These are phyloP conservation scores for Lactarius sp. DNA, from an alignment of 768 basidiomycete genomes.

Conservation along the genomic window DNA sequence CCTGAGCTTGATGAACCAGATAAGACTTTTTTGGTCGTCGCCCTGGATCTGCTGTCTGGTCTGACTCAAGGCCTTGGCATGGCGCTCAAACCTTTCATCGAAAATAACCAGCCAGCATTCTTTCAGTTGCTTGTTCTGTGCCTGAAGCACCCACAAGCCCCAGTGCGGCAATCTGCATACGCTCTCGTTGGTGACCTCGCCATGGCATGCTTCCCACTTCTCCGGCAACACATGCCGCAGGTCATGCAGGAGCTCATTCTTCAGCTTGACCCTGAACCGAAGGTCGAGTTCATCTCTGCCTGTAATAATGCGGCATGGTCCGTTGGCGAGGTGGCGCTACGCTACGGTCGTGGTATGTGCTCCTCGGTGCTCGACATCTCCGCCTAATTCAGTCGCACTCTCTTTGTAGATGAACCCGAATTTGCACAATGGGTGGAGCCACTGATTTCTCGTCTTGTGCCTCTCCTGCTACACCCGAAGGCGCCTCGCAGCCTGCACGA, in stretches of 20 bases:
- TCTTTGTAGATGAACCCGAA: constrained; percentile 61
- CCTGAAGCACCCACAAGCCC: constrained; percentile 92
- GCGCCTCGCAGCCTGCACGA: constrained; percentile 92
- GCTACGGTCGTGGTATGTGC: constrained; percentile 71
- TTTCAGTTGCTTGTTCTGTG: constrained; percentile 81
- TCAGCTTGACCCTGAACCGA: constrained; percentile 91
- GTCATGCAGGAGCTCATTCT: constrained; percentile 87
- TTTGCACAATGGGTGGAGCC: constrained; percentile 91
- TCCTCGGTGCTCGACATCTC: background rate
- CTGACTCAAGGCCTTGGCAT: constrained; percentile 90
- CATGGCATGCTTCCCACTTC: constrained; percentile 86
- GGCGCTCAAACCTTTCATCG: constrained; percentile 69
- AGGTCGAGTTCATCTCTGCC: constrained; percentile 90
- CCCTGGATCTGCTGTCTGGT: constrained; percentile 94
- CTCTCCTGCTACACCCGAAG: constrained; percentile 88
- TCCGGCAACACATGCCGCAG: constrained; percentile 79
- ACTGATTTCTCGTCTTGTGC: constrained; percentile 82
- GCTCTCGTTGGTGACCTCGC: constrained; percentile 98
- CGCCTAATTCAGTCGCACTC: constrained; percentile 3
- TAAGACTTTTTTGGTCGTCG: constrained; percentile 94
- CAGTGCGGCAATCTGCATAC: constrained; percentile 93
- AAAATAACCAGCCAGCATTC: constrained; percentile 65
- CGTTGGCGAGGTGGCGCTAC: constrained; percentile 95
- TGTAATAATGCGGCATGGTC: constrained; percentile 99
- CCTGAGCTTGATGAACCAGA: constrained; percentile 93